Evolutionary conservation across 1,284 basidiomycete species (phyloP), one percentile per base, ranked within the genome.

Genomic region (Moniliella sp.): DNA sequence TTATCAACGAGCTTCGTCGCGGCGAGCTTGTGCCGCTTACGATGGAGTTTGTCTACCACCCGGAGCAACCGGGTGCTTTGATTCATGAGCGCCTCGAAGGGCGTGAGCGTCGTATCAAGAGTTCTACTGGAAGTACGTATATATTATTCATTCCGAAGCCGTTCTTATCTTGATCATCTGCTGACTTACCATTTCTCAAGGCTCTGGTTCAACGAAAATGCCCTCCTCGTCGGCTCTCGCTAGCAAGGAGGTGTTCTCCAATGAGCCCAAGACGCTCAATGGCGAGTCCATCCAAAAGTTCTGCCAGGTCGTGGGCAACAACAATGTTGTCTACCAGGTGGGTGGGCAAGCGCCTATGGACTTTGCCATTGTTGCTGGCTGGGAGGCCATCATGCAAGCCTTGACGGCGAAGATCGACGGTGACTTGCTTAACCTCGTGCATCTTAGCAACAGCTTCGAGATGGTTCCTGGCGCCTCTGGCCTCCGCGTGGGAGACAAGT

Each of bases 291-390:
- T 97, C 18, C 79, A 88, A 62, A 69, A 70, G 16, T 97, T 97
- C 70, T 94, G 86, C 55, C 73, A 74, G 27, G 77, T 97, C 30
- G 74, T 94, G 36, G 86, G 83, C 27, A 94, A 93, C 62, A 76
- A 84, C 53, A 76, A 75, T 30, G 84, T 86, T 61, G 69, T 71
- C 4, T 97, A 88, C 71, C 81, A 84, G 69, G 67, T 70, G 15
- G 72, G 80, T 32, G 50, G 46, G 11, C 42, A 45, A 36, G 50
- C 50, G 31, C 88, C 88, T 0, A 91, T 97, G 82, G 91, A 97
- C 66, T 94, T 91, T 57, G 83, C 84, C 34, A 97, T 97, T 56
- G 86, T 94, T 37, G 78, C 84, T 30, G 84, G 86, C 27, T 94
- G 88, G 86, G 45, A 50, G 35, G 47, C 47, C 13, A 50, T 54